These are phyloP conservation scores for Apostasia shenzhenica DNA, from an alignment of 106 monocot species.

Conservation along the genomic window DNA sequence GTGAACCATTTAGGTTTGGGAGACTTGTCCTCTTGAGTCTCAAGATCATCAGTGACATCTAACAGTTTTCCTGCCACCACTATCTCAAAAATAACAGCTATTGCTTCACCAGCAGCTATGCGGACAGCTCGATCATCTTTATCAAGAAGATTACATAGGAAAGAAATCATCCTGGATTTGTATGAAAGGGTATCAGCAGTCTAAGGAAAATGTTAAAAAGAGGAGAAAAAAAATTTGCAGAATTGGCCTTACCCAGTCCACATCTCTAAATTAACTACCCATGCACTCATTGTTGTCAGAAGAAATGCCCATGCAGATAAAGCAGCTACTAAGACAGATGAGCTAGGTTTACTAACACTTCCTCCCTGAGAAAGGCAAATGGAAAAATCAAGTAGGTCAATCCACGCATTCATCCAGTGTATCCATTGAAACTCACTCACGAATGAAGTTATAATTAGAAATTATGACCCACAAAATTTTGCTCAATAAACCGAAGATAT, in stretches of 20 bases:
- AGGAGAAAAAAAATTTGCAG: too few species aligned
- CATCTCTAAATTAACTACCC: slow-evolving; percentile 62
- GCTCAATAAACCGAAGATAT: too few species aligned
- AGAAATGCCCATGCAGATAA: slow-evolving; percentile 93
- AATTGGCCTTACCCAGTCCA: slow-evolving; percentile 78
- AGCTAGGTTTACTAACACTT: slow-evolving; percentile 33
- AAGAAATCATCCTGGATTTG: slow-evolving; percentile 48
- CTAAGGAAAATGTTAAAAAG: too few species aligned
- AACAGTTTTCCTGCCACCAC: slow-evolving; percentile 40
- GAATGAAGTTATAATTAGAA: too few species aligned
- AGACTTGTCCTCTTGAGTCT: slow-evolving; percentile 15
- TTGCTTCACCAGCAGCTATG: slow-evolving; percentile 97
- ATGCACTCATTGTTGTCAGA: slow-evolving; percentile 51
- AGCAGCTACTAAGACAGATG: slow-evolving; percentile 56
- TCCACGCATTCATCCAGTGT: too few species aligned
- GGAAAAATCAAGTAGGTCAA: too few species aligned
- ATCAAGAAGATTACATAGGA: slow-evolving; percentile 69
- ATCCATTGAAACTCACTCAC: too few species aligned
- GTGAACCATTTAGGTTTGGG: slow-evolving; percentile 33
- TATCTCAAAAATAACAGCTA: slow-evolving; percentile 75
- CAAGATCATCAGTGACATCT: slow-evolving; percentile 25
- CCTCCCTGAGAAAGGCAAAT: slow-evolving; percentile 22
- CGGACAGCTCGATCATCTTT: slow-evolving; percentile 82
- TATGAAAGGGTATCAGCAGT: too few species aligned
- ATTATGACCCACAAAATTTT: too few species aligned